Base-by-base conservation (phyloP, 129 eudicot species). In the Flaveria robusta region DNA sequence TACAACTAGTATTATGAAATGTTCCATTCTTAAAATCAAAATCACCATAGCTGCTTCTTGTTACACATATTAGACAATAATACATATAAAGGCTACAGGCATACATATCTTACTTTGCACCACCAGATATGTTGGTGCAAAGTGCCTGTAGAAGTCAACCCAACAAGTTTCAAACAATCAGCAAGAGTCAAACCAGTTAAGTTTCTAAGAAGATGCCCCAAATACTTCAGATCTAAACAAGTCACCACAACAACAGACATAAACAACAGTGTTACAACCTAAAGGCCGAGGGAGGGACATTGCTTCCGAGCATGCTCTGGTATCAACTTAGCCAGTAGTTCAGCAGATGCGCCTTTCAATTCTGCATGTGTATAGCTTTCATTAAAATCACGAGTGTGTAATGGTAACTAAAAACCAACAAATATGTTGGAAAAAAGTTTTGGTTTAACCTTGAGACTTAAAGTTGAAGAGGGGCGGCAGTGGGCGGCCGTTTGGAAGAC, bases 301-400 rank as follows among this genome's bases (percentile, higher is more conserved):
- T 84, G 93, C 88, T 86, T 90, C 68, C 85, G 79, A 62, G 89
- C 91, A 85, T 90, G 96, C 62, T 88, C 93, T 2, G 96, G 96
- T 34, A 90, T 80, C 82, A 88, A 69, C 52, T 87, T 90, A 45
- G 76, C 76, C 22, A 86, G 77, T 7, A 86, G 83, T 71, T 90
- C 96, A 9, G 29, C 10, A 12, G 92, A 81, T 20, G 88, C 93
- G 7, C 89, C 93, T 74, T 90, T 90, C 85, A 90, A 72, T 82
- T 90, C 96, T 90, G 85, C 42, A 41, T 1, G 15, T 24, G 34
- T 4, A 69, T n/a, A 34, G 19, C 27, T 5, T 5, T 10, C 69
- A 13, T 12, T 26, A 47, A 16, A 10, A 9, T 22, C 46, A 74
- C 3, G 63, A 1, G 4, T 41, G 15, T 2, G 37, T 70, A 9